Evolutionary conservation across 2,329 filamentous ascomycete species (phyloP), one percentile per base, ranked within the genome.

Genomic region (Alternaria postmessia): DNA sequence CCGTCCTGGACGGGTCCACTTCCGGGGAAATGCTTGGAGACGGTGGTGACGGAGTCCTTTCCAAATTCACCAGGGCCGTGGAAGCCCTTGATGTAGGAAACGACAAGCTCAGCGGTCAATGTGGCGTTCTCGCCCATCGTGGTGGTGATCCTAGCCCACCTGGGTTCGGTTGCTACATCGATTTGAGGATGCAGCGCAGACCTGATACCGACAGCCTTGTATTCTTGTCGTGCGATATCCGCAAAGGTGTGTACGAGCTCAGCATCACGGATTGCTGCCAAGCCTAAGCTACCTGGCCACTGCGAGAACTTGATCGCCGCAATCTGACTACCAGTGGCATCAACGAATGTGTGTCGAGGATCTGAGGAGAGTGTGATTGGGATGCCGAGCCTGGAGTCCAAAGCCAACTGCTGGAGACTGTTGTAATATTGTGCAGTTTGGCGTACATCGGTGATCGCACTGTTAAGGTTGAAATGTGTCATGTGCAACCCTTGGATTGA

Each of bases 1-100:
- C 84, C 84, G 47, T 83, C 73, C 57, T 83, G 73, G 65, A 82
- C 78, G 0, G 84, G 79, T 0, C 84, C 84, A 7, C 79, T 82
- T 5, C 84, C 84, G 0, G 84, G 84, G 64, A 86, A 86, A 62
- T 86, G 84, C 70, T 86, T 86, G 0, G 83, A 84, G 2, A 85
- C 80, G 0, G 84, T 82, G 1, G 79, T 80, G 4, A 85, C 80
- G 2, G 81, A 83, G 28, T 79, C 61, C 0, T 71, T 64, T 0
- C 83, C 83, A n/a, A 84, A 72, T 32, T 76, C 70, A 2, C 79
- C 75, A 0, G 60, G 60, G 26, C 81, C 82, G 26, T 83, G 82
- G 48, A 85, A 81, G 18, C 83, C 83, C 47, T 80, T 78, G 65
- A 85, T 80, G 53, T 84, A 85, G 0, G 80, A 79, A 3, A 79